These are phyloP conservation scores for Aspergillus leporis DNA, from an alignment of 495 filamentous ascomycete species.

Conservation along the genomic window DNA sequence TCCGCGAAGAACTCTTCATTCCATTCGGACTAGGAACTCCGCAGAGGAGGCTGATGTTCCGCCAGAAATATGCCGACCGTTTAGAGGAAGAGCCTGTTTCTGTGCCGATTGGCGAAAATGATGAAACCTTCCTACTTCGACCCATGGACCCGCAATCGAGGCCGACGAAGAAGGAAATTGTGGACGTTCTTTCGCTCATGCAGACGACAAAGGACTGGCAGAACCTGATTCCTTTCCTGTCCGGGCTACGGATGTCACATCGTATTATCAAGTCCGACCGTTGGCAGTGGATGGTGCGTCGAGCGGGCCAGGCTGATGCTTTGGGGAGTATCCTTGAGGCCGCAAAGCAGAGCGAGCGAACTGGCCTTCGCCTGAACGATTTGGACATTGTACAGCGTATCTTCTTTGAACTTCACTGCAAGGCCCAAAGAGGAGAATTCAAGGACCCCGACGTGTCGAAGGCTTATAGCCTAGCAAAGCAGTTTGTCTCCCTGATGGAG, in stretches of 20 bases:
- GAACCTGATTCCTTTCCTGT: slow-evolving; percentile 59
- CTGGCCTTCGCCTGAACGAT: slow-evolving; percentile 50
- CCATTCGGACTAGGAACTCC: slow-evolving; percentile 56
- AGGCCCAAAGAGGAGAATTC: slow-evolving; percentile 46
- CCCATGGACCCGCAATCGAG: slow-evolving; percentile 42
- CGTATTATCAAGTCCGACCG: slow-evolving; percentile 29
- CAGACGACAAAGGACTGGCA: slow-evolving; percentile 56
- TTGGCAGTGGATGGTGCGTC: slow-evolving; percentile 43
- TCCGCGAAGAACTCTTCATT: slow-evolving; percentile 65
- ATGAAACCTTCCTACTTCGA: slow-evolving; percentile 52
- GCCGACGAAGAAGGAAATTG: slow-evolving; percentile 38
- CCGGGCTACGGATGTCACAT: slow-evolving; percentile 51
- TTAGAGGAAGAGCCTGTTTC: slow-evolving; percentile 60
- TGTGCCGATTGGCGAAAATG: slow-evolving; percentile 57
- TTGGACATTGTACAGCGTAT: slow-evolving; percentile 42
- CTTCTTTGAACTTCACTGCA: slow-evolving; percentile 52
- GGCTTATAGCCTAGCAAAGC: slow-evolving; percentile 45
- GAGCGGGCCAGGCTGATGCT: slow-evolving; percentile 36
- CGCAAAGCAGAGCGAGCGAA: slow-evolving; percentile 45
- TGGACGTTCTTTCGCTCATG: slow-evolving; percentile 47
- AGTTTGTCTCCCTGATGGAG: slow-evolving; percentile 54
- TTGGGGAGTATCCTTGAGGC: slow-evolving; percentile 54
- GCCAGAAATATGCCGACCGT: slow-evolving; percentile 45
- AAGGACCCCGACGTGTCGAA: slow-evolving; percentile 33
- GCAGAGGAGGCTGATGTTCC: slow-evolving; percentile 58